Percentiles rank a stretch among this genome's conserved stretches.
These are phyloP conservation scores for Mortierella sp. DNA, from an alignment of 371 early-diverging fungal species.

Conservation along the genomic window DNA sequence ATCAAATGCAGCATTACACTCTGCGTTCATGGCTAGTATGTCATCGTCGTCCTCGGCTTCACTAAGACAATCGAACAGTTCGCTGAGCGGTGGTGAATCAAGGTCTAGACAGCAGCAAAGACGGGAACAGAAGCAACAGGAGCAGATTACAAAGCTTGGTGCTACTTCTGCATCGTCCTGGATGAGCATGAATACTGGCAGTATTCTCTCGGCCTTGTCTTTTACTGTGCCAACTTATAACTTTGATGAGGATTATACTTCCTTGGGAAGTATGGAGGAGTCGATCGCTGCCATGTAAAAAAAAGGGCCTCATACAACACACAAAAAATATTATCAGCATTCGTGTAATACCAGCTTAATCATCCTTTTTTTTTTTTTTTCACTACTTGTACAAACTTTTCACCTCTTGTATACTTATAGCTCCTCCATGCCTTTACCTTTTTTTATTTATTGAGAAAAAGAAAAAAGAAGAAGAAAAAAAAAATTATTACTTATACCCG, in stretches of 20 bases:
- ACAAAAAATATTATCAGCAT: background rate
- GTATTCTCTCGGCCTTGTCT: conserved; percentile 49
- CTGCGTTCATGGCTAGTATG: conserved; percentile 43
- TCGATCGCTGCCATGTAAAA: conserved; percentile 43
- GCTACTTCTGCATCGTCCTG: conserved; percentile 37
- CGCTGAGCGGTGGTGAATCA: conserved; percentile 18
- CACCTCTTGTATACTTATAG: background rate
- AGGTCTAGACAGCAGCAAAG: background rate
- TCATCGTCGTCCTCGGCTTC: conserved; percentile 36
- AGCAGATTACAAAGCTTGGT: conserved; percentile 22
- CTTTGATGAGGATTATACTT: conserved; percentile 37
- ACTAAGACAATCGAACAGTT: conserved; percentile 15
- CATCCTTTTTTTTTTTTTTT: background rate
- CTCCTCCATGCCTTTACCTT: background rate
- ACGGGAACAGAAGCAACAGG: conserved; percentile 12
- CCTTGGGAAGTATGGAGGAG: conserved; percentile 22
- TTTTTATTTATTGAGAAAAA: conserved; percentile 7
- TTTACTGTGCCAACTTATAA: conserved; percentile 50
- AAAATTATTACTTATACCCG: background rate
- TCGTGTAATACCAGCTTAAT: conserved; percentile 2
- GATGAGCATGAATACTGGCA: conserved; percentile 52
- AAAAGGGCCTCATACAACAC: background rate
- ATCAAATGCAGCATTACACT: conserved; percentile 48
- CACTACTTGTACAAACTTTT: conserved; percentile 5
- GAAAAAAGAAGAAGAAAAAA: no score